Base-by-base conservation (phyloP, 2,329 filamentous ascomycete genomes). In the Cladophialophora chaetospira region DNA sequence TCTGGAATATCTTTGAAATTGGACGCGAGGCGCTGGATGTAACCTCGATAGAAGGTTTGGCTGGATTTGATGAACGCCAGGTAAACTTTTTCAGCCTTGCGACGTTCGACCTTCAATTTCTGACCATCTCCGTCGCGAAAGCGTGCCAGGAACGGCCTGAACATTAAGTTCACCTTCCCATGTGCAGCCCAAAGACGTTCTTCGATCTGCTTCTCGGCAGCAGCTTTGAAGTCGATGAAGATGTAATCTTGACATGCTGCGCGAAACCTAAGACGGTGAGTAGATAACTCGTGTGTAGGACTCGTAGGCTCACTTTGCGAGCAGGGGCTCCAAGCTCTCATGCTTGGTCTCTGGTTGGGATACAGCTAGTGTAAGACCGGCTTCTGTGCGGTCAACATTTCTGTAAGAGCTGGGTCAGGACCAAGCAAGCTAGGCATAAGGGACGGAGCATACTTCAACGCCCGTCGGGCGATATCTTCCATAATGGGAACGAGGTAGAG, bases 11-110 rank as follows among this genome's bases (percentile, higher is more conserved):
- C 80, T 31, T 79, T 77, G 62, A 80, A 85, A 57, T 79, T 77
- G 15, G 77, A 78, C 51, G 88, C 86, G 21, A 97, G 79, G 55
- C 87, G 84, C 71, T 93, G 86, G 53, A 97, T 88, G 68, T 90
- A 94, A 63, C 85, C 86, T 67, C 88, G 85, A 78, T 97, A 97
- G 72, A 96, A 97, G 67, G 85, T 85, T 72, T 94, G 89, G 63
- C 91, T 88, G 44, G 87, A 87, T 73, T 93, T 95, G 65, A 97
- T 84, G 71, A 96, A 97, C 64, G 85, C 83, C 55, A 87, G 79
- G 72, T 95, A 97, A 62, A 87, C 81, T 73, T 89, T 92, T 70
- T 89, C 87, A 48, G 93, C 78, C 72, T 91, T 94, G 62, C 92
- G 85, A 67, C 84, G 85, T 72, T 84, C 81, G 43, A 86, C 82